Base-by-base conservation (phyloP, 2,329 filamentous ascomycete species). In the Immersiporthe knoxdaviesiana region DNA sequence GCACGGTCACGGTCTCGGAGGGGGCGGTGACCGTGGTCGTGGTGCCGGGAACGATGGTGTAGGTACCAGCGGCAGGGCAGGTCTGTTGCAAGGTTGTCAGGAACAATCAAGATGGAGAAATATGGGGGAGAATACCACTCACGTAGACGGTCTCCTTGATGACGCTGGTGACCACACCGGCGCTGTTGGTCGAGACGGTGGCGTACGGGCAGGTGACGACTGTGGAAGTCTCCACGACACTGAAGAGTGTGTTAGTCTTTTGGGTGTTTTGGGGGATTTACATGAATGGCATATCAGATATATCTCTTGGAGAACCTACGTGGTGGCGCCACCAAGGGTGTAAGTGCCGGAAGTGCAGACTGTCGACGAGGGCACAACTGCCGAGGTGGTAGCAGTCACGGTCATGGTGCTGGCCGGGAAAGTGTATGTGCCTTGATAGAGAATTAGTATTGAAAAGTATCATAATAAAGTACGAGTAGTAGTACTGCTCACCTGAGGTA, bases 241-340 rank as follows among this genome's bases (percentile, higher is more conserved):
- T 71, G 32, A 27, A 39, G 7, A 21, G 10, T 8, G 30, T 12
- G 18, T 70, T 44, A 70, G 69, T 32, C 63, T 21, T 61, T 61
- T 60, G 16, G 12, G 21, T 41, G 14, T 16, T 56, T 32, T 35
- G n/a, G n/a, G n/a, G n/a, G n/a, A n/a, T n/a, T n/a, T n/a, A n/a
- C n/a, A n/a, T n/a, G n/a, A n/a, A n/a, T n/a, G n/a, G n/a, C n/a
- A n/a, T n/a, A n/a, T n/a, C n/a, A n/a, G n/a, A n/a, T 11, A 6
- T 44, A 16, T 44, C 5, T 44, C 41, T 35, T 35, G 35, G 8
- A 12, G 41, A 12, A 71, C 69, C 18, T 66, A 71, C 69, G 91
- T 93, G 72, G 90, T 92, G 69, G 92, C 87, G 83, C 91, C 91
- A 74, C 91, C 91, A 72, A 90, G 81, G 73, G 90, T 92, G 84